These are phyloP conservation scores for Colletotrichum costaricense DNA, from an alignment of 2,329 filamentous ascomycete genomes.

Conservation along the genomic window DNA sequence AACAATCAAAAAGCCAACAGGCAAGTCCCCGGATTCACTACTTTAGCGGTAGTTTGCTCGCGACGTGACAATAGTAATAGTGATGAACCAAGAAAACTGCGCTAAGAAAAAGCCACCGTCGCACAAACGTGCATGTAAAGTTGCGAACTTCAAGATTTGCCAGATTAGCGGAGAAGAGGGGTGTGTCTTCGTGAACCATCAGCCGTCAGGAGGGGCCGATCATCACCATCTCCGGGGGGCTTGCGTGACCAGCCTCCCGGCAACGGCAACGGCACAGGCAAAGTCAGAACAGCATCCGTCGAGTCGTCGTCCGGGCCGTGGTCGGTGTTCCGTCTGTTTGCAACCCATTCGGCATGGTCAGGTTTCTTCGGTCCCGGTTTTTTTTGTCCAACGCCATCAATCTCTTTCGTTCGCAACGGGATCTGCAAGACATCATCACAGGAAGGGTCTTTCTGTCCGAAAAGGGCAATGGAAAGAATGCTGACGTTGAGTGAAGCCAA, in stretches of 20 bases:
- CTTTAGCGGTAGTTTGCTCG: not conserved
- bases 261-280: not conserved
- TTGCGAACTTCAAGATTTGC: no score
- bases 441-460: not conserved
- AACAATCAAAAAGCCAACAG: not conserved
- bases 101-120: not conserved
- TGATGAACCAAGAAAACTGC: no score
- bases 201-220: not conserved
- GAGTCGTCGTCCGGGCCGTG: not conserved
- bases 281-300: not conserved
- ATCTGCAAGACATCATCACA: not conserved
- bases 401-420: not conserved
- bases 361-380: not conserved
- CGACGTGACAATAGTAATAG: not conserved
- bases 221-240: slow-evolving; percentile 11
- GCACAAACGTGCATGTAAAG: not conserved
- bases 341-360: not conserved
- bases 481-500: not conserved
- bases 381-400: not conserved
- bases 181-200: not conserved
- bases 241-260: not conserved
- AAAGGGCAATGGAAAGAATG: not conserved
- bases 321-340: not conserved
- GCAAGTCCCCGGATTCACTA: not conserved
- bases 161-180: not conserved